phyloP scores from a whole-genome alignment of 1,284 basidiomycete species.

The Leucoagaricus sp. region DNA sequence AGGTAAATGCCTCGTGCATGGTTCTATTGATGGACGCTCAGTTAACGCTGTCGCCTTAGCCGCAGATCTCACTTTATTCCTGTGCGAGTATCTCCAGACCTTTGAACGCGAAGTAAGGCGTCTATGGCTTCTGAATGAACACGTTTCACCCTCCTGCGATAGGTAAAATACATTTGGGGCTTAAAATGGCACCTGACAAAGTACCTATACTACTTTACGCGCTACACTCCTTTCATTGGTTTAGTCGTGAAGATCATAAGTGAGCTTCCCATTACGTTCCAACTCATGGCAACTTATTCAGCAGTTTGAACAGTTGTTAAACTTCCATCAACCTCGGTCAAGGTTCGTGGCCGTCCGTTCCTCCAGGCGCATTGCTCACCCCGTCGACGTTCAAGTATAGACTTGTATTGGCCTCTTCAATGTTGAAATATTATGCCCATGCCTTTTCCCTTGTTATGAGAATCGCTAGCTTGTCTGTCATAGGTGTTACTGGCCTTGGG shows the following conservation, averaged over 20 bases:
- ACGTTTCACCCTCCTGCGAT: background rate
- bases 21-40: background rate
- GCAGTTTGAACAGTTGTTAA: background rate
- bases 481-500: background rate
- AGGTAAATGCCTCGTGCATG: background rate
- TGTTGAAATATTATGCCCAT: background rate
- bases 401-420: background rate
- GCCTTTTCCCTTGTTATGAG: background rate
- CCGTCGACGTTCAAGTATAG: background rate
- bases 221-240: slow-evolving; percentile 6
- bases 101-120: slow-evolving; percentile 4
- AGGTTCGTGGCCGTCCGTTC: background rate
- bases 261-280: background rate
- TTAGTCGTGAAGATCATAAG: slow-evolving; percentile 1
- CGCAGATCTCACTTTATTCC: background rate
- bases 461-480: background rate
- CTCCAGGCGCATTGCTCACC: background rate
- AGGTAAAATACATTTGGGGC: slow-evolving; percentile 10
- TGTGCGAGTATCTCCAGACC: slow-evolving; percentile 7
- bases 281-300: background rate
- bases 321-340: background rate
- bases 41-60: background rate
- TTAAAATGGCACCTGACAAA: slow-evolving; percentile 5
- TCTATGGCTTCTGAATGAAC: background rate
- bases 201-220: background rate